Conservation (phyloP, 2,329 filamentous ascomycete genomes). For the Fusarium paranaense region DNA sequence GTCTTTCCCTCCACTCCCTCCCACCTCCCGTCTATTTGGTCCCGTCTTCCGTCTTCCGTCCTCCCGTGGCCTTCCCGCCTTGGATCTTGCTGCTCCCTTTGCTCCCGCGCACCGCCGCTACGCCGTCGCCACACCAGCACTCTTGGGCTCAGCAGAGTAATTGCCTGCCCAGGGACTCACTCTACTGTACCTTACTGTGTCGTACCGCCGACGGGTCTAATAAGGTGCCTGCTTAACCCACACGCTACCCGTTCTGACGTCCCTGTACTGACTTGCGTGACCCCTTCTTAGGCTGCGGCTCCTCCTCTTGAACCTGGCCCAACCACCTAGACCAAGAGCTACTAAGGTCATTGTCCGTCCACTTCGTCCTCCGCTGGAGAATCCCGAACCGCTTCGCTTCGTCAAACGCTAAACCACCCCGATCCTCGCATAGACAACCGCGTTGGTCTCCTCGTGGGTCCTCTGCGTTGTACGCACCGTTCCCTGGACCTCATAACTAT, state of each 20-base stretch:
- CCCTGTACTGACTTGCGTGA: constrained; percentile 33
- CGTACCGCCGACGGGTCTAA: neutral
- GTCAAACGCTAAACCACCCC: constrained; percentile 36
- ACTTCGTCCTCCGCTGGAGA: constrained; percentile 31
- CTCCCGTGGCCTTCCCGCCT: constrained; percentile 40
- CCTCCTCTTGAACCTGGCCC: constrained; percentile 6
- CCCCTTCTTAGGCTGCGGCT: constrained; percentile 34
- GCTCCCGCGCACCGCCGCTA: constrained; percentile 40
- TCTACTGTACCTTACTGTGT: constrained; percentile 16
- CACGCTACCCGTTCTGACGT: constrained; percentile 13
- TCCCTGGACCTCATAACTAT: constrained; percentile 23
- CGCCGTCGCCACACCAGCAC: constrained; percentile 40
- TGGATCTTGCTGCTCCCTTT: constrained; percentile 40
- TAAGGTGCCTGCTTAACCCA: neutral
- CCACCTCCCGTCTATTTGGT: constrained; percentile 35
- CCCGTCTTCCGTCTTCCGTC: constrained; percentile 40
- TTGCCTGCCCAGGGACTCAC: constrained; percentile 11
- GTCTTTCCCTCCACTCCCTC: constrained; percentile 37
- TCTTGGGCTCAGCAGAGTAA: constrained; percentile 19
- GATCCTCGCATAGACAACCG: constrained; percentile 35
- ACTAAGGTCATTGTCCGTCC: constrained; percentile 12
- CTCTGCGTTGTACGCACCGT: constrained; percentile 19
- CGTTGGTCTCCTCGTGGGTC: constrained; percentile 30
- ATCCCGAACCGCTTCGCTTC: constrained; percentile 31
- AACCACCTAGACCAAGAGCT: constrained; percentile 24